phyloP scores from a whole-genome alignment of 2,329 filamentous ascomycete genomes.

The Colletotrichum tropicale region DNA sequence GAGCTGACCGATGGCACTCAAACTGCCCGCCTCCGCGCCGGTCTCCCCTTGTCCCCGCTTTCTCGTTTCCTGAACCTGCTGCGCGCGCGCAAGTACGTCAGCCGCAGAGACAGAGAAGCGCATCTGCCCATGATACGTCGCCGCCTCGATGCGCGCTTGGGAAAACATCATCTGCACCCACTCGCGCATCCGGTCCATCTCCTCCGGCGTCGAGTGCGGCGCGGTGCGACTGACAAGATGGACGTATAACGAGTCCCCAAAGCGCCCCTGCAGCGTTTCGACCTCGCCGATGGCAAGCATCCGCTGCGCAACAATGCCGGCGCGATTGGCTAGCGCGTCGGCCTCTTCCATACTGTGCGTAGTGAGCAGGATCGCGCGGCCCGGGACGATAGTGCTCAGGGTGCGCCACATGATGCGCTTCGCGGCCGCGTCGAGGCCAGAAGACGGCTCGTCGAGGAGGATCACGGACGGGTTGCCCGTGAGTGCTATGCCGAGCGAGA shows the following conservation, averaged over 20 bases:
- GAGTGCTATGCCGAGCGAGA: constrained; percentile 85
- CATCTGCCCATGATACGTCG: constrained; percentile 48
- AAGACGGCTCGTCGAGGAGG: constrained; percentile 86
- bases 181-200: constrained; percentile 67
- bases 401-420: constrained; percentile 96
- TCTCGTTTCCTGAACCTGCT: not conserved
- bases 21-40: accelerated
- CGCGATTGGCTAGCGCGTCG: constrained; percentile 81
- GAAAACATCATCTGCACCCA: constrained; percentile 71
- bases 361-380: constrained; percentile 84
- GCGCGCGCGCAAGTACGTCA: not conserved
- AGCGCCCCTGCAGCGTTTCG: constrained; percentile 72
- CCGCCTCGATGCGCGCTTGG: constrained; percentile 66
- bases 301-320: constrained; percentile 81
- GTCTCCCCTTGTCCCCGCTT: accelerated
- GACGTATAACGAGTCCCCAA: constrained; percentile 80
- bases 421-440: constrained; percentile 86
- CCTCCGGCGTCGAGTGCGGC: constrained; percentile 71
- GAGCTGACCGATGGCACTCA: constrained; percentile 67
- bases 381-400: constrained; percentile 72
- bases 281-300: constrained; percentile 87
- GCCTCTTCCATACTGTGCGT: constrained; percentile 97
- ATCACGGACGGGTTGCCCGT: constrained; percentile 92
- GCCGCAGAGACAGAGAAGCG: constrained; percentile 27
- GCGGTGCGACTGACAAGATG: constrained; percentile 79